Conservation (phyloP, 2,329 filamentous ascomycete genomes). For the Escovopsis sp. region DNA sequence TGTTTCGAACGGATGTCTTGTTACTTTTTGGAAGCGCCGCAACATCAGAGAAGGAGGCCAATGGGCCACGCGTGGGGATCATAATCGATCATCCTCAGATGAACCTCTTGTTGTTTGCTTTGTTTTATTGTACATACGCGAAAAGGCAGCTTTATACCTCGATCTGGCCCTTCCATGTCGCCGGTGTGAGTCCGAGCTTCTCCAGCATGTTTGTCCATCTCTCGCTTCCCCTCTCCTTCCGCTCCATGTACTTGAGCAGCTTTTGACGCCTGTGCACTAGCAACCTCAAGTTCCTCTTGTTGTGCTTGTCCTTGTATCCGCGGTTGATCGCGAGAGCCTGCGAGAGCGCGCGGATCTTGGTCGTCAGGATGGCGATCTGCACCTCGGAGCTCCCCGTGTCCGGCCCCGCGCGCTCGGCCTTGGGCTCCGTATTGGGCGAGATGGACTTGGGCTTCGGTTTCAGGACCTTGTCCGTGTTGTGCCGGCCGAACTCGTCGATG, state of each 20-base stretch:
- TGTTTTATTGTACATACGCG: slow-evolving; percentile 32
- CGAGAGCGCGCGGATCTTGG: slow-evolving; percentile 76
- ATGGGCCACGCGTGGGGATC: slow-evolving; percentile 6
- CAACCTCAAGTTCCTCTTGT: slow-evolving; percentile 77
- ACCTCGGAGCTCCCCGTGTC: slow-evolving; percentile 95
- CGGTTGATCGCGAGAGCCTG: slow-evolving; percentile 51
- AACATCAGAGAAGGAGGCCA: slow-evolving; percentile 11
- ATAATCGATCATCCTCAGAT: slow-evolving; percentile 8
- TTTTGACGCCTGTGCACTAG: slow-evolving; percentile 84
- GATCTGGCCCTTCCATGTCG: slow-evolving; percentile 86
- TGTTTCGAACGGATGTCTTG: slow-evolving; percentile 11
- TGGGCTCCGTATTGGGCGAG: slow-evolving; percentile 3
- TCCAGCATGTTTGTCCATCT: slow-evolving; percentile 78
- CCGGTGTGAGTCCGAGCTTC: slow-evolving; percentile 72
- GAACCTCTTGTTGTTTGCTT: slow-evolving; percentile 10
- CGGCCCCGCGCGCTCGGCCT: slow-evolving; percentile 54
- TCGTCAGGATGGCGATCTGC: slow-evolving; percentile 89
- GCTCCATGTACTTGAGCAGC: slow-evolving; percentile 71
- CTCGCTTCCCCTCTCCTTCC: slow-evolving; percentile 79
- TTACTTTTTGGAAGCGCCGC: slow-evolving; percentile 14
- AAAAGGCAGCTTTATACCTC: slow-evolving; percentile 21
- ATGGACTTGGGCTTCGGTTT: slow-evolving; percentile 41
- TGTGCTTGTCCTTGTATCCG: slow-evolving; percentile 78
- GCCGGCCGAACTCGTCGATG: slow-evolving; percentile 76
- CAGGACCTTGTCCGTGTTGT: slow-evolving; percentile 66